Evolutionary conservation across 345 rosid species (phyloP).

Genomic region (Barbarea vulgaris): DNA sequence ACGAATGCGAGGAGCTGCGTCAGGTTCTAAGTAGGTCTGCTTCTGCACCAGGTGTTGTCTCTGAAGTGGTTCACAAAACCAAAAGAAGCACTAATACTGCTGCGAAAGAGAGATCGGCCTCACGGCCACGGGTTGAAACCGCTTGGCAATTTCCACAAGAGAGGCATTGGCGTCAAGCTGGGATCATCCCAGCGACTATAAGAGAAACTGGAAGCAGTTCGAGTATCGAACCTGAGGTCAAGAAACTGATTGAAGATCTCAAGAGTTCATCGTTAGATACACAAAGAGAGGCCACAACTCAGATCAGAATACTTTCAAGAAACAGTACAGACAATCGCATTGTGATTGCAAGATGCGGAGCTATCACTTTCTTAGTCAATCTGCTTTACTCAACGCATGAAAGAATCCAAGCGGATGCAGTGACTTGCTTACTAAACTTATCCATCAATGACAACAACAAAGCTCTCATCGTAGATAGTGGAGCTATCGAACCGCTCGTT

Average conservation of each 20-base stretch:
- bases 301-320: constrained; percentile 74
- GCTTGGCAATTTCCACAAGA: constrained; percentile 63
- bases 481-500: constrained; percentile 76
- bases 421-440: constrained; percentile 86
- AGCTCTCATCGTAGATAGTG: constrained; percentile 64
- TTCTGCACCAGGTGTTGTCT: constrained; percentile 58
- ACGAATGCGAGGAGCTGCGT: constrained; percentile 40
- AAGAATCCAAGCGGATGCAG: constrained; percentile 74
- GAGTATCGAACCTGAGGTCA: constrained; percentile 68
- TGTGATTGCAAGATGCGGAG: constrained; percentile 75
- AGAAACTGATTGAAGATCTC: constrained; percentile 69
- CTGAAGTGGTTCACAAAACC: constrained; percentile 48
- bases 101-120: background rate
- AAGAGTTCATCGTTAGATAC: constrained; percentile 55
- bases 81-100: constrained; percentile 32
- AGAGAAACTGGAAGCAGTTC: constrained; percentile 72
- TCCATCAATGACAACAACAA: constrained; percentile 85
- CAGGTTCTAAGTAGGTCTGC: constrained; percentile 59
- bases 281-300: constrained; percentile 63
- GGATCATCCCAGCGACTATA: constrained; percentile 69
- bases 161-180: constrained; percentile 56
- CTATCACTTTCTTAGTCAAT: constrained; percentile 60
- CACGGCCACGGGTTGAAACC: background rate
- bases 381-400: constrained; percentile 63
- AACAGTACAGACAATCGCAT: constrained; percentile 78